Evolutionary conservation across 352 stramenopile species (phyloP), one percentile per base, ranked within the genome.

Genomic region (Phytophthora tentaculata): DNA sequence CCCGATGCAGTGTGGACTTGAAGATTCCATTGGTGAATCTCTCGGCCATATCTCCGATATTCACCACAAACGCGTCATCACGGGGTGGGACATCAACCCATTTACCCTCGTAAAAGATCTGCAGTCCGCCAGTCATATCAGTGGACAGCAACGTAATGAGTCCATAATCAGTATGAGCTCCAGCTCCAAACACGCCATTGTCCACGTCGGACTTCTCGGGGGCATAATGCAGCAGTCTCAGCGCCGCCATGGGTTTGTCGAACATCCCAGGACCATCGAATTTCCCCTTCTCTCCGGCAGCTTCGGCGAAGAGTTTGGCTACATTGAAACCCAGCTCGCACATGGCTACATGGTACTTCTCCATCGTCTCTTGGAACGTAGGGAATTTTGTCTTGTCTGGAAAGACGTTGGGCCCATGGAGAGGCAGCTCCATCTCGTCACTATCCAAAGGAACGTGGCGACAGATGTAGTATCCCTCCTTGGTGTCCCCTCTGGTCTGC

Each of bases 391-490:
- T 23, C 3, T 43, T 56, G 24, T 88, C 75, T 1, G 84, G 84
- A 44, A 90, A 92, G 20, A 92, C 20, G 59, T 92, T 92, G 19
- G 78, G 77, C 5, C 84, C 84, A 55, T 92, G 81, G 12, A 92
- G 71, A 22, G 81, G 84, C 19, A 83, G 71, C 64, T 75, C 16
- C 80, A 88, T 80, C 61, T 92, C 84, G n/a, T 84, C 77, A 39
- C 71, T 83, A 55, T 64, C 70, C 13, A 75, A 53, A 9, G 83
- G 61, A 49, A 87, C 77, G 54, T 90, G 81, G 56, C 84, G 84
- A 64, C 83, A 91, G 62, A 91, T 90, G 59, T 91, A 92, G 66
- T 88, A 92, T 12, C 82, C 84, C 63, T 92, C 84, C 51, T 92
- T 92, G 47, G 84, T 92, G 63, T 92, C 84, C 39, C 84, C 83